Conservation (phyloP, 345 rosid genomes). For the Lumnitzera racemosa region DNA sequence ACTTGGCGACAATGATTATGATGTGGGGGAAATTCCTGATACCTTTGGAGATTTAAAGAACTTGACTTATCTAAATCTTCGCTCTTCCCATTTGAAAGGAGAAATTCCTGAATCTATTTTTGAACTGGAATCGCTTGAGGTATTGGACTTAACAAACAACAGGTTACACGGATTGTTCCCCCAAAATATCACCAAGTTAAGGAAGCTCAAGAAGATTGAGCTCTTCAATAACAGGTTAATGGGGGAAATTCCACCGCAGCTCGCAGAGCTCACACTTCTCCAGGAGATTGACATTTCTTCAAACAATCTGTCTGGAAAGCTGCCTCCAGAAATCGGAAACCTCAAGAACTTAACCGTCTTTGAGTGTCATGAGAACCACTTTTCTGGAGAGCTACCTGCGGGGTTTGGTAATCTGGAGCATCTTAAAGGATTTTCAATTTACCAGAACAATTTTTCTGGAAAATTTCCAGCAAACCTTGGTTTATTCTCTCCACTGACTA, state of each 20-base stretch:
- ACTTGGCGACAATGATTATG: slow-evolving; percentile 37
- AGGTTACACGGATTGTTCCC: slow-evolving; percentile 52
- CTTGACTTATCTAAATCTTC: slow-evolving; percentile 47
- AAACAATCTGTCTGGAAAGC: slow-evolving; percentile 39
- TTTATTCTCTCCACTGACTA: slow-evolving; percentile 43
- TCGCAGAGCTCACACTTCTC: slow-evolving; percentile 40
- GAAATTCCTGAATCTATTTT: slow-evolving; percentile 60
- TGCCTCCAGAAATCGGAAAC: slow-evolving; percentile 49
- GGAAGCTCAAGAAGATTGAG: slow-evolving; percentile 58
- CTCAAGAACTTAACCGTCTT: slow-evolving; percentile 52
- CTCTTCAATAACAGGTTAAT: slow-evolving; percentile 41
- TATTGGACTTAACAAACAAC: slow-evolving; percentile 56
- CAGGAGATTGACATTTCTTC: slow-evolving; percentile 58
- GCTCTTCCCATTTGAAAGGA: slow-evolving; percentile 33
- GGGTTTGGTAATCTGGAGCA: slow-evolving; percentile 58
- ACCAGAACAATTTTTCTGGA: slow-evolving; percentile 71
- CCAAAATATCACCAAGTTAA: slow-evolving; percentile 38
- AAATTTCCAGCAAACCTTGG: slow-evolving; percentile 58
- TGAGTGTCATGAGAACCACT: slow-evolving; percentile 41
- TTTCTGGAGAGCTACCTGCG: slow-evolving; percentile 58
- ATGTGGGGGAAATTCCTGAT: slow-evolving; percentile 47
- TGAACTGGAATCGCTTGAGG: slow-evolving; percentile 26
- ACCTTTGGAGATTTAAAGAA: slow-evolving; percentile 59
- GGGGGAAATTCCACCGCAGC: slow-evolving; percentile 56
- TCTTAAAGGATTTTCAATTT: slow-evolving; percentile 53